A percentile compares a stretch with the other conserved stretches of the same genome.
These are phyloP conservation scores for Dendrobium huoshanense DNA, from an alignment of 106 monocot genomes.

Conservation along the genomic window DNA sequence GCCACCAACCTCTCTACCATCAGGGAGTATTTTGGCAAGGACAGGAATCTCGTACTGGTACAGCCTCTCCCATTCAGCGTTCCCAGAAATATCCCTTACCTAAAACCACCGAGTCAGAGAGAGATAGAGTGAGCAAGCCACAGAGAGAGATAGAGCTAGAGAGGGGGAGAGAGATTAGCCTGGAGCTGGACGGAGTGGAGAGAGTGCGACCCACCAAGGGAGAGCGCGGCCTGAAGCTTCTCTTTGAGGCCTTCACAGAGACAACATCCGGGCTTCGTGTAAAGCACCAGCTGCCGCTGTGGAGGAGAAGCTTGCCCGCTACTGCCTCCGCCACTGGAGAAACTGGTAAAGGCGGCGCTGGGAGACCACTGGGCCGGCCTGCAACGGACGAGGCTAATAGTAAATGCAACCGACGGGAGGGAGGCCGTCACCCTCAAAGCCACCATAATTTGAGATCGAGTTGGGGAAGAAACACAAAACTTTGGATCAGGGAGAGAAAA, in stretches of 20 bases:
- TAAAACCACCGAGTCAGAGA: background rate
- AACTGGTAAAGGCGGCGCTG: background rate
- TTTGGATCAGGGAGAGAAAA: too few relatives aligned
- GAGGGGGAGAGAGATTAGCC: slow-evolving; percentile 11
- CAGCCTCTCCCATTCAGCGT: slow-evolving; percentile 77
- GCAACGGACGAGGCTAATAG: background rate
- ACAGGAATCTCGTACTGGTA: slow-evolving; percentile 98
- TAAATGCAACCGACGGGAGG: background rate
- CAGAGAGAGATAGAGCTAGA: background rate
- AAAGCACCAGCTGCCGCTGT: slow-evolving; percentile 57
- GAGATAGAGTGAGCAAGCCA: background rate
- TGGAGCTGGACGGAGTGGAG: slow-evolving; percentile 62
- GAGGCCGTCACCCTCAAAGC: background rate
- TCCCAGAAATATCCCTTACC: slow-evolving; percentile 69
- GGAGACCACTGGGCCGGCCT: background rate
- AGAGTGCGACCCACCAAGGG: slow-evolving; percentile 45
- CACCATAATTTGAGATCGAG: too few relatives aligned
- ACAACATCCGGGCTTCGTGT: slow-evolving; percentile 90
- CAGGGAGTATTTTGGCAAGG: slow-evolving; percentile 59
- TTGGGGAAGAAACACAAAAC: too few relatives aligned
- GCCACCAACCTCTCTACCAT: slow-evolving; percentile 68
- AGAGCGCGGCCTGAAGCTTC: slow-evolving; percentile 80
- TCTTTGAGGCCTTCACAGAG: slow-evolving; percentile 96
- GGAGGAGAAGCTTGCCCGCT: background rate
- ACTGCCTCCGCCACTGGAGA: background rate